Evolutionary conservation across 2,329 filamentous ascomycete genomes (phyloP).

Genomic region (Nigrospora oryzae): DNA sequence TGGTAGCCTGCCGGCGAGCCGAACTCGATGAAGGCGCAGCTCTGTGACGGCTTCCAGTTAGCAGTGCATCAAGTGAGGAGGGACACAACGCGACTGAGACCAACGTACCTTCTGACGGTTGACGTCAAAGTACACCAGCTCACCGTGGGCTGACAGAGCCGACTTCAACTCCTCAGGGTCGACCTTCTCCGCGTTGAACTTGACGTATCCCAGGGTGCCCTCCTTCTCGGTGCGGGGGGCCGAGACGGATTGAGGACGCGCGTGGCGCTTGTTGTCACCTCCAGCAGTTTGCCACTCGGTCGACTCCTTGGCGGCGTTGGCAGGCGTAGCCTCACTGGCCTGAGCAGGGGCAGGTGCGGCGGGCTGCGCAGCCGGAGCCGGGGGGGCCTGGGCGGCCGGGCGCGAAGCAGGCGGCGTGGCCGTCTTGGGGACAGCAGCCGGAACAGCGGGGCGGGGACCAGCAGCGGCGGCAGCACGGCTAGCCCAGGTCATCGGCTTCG

Average conservation of each 20-base stretch:
- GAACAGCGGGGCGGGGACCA: slow-evolving; percentile 40
- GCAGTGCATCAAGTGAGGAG: background rate
- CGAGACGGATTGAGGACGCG: slow-evolving; percentile 60
- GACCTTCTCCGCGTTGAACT: slow-evolving; percentile 89
- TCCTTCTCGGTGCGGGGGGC: slow-evolving; percentile 59
- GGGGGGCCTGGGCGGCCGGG: slow-evolving; percentile 37
- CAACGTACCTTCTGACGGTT: slow-evolving; percentile 70
- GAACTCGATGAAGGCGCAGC: slow-evolving; percentile 96
- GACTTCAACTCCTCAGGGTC: slow-evolving; percentile 63
- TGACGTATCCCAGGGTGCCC: slow-evolving; percentile 79
- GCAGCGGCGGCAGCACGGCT: slow-evolving; percentile 55
- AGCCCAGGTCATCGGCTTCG: slow-evolving; percentile 69
- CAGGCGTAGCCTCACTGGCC: slow-evolving; percentile 22
- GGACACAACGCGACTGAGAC: background rate
- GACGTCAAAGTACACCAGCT: slow-evolving; percentile 66
- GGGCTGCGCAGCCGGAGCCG: slow-evolving; percentile 26
- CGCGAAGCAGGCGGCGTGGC: slow-evolving; percentile 27
- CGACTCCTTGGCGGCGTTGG: slow-evolving; percentile 42
- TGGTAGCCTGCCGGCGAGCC: slow-evolving; percentile 72
- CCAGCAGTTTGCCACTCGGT: slow-evolving; percentile 85
- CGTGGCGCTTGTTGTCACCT: slow-evolving; percentile 76
- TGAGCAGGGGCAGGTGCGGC: slow-evolving; percentile 26
- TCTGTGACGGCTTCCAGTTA: slow-evolving; percentile 43
- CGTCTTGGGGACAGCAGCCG: slow-evolving; percentile 40
- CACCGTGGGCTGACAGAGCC: slow-evolving; percentile 63